Percentiles rank a stretch among this genome's conserved stretches.
Conservation (phyloP, 2,329 filamentous ascomycete genomes). For the Paramyrothecium roridum region DNA sequence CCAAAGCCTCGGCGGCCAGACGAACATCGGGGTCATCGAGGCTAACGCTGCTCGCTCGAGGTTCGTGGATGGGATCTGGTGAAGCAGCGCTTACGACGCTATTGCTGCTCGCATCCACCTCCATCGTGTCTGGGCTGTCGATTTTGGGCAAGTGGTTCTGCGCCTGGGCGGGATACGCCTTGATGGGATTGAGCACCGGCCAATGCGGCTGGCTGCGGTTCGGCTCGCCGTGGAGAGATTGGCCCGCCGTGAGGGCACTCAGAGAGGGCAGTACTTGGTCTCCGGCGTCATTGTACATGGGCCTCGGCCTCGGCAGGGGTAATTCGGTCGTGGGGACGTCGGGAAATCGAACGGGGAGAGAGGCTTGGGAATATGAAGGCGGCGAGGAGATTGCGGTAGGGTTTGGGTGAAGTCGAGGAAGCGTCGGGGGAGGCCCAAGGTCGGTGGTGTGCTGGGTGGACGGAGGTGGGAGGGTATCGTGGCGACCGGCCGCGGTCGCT, state of each 20-base stretch:
- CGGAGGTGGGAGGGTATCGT: slow-evolving; percentile 11
- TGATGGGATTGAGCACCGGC: slow-evolving; percentile 47
- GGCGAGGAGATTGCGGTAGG: slow-evolving; percentile 6
- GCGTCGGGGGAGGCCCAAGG: slow-evolving; percentile 20
- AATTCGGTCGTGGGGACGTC: slow-evolving; percentile 22
- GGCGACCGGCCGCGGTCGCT: not conserved
- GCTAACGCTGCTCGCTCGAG: slow-evolving; percentile 48
- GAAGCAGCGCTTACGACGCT: slow-evolving; percentile 40
- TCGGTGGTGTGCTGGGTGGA: slow-evolving; percentile 15
- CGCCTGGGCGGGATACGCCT: slow-evolving; percentile 33
- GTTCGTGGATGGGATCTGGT: slow-evolving; percentile 41
- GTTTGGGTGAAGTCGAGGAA: slow-evolving; percentile 10
- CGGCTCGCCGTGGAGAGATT: slow-evolving; percentile 16
- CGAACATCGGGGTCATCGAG: slow-evolving; percentile 66
- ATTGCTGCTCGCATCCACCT: slow-evolving; percentile 40
- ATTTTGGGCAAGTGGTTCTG: slow-evolving; percentile 25
- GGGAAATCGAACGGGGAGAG: slow-evolving; percentile 22
- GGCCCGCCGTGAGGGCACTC: slow-evolving; percentile 29
- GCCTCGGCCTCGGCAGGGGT: slow-evolving; percentile 15
- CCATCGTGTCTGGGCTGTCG: slow-evolving; percentile 46
- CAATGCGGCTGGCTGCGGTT: slow-evolving; percentile 25
- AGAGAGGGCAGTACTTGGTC: slow-evolving; percentile 29
- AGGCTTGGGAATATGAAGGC: slow-evolving; percentile 17
- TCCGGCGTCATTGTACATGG: slow-evolving; percentile 21
- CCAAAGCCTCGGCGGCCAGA: slow-evolving; percentile 71